Evolutionary conservation across 208 protist genomes (phyloP).

Genomic region (Novymonas esmeraldas): DNA sequence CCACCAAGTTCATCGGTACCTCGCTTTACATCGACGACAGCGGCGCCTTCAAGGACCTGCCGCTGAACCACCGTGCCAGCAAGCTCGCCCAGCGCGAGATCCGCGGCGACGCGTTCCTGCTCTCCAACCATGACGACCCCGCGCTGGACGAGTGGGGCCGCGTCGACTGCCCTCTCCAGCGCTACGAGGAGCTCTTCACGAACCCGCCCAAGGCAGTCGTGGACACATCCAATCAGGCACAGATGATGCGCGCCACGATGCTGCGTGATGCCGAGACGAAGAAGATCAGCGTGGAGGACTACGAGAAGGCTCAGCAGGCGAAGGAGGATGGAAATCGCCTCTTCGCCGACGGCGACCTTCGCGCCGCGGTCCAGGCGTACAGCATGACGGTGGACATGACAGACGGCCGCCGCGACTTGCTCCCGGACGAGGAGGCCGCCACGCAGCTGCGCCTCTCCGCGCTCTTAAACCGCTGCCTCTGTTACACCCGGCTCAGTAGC

Average conservation of each 20-base stretch:
- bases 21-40: slow-evolving; percentile 92
- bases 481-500: slow-evolving; percentile 33
- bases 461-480: slow-evolving; percentile 74
- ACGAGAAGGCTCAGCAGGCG: slow-evolving; percentile 48
- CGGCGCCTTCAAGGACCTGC: slow-evolving; percentile 86
- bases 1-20: slow-evolving; percentile 77
- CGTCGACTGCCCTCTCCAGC: slow-evolving; percentile 57
- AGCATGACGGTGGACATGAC: slow-evolving; percentile 53
- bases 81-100: slow-evolving; percentile 88
- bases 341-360: slow-evolving; percentile 49
- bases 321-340: slow-evolving; percentile 69
- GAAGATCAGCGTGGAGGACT: slow-evolving; percentile 63
- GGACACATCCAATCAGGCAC: slow-evolving; percentile 69
- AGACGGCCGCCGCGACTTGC: slow-evolving; percentile 70
- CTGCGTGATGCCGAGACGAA: slow-evolving; percentile 72
- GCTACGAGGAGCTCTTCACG: slow-evolving; percentile 46
- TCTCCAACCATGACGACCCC: slow-evolving; percentile 90
- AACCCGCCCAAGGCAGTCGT: slow-evolving; percentile 54
- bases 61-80: slow-evolving; percentile 82
- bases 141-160: slow-evolving; percentile 85
- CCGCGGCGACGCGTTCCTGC: slow-evolving; percentile 87
- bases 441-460: slow-evolving; percentile 52
- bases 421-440: slow-evolving; percentile 57
- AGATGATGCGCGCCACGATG: slow-evolving; percentile 65
- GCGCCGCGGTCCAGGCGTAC: slow-evolving; percentile 68